Evolutionary conservation across 2,329 filamentous ascomycete genomes (phyloP).

Genomic region (Penicillium sclerotigenum): DNA sequence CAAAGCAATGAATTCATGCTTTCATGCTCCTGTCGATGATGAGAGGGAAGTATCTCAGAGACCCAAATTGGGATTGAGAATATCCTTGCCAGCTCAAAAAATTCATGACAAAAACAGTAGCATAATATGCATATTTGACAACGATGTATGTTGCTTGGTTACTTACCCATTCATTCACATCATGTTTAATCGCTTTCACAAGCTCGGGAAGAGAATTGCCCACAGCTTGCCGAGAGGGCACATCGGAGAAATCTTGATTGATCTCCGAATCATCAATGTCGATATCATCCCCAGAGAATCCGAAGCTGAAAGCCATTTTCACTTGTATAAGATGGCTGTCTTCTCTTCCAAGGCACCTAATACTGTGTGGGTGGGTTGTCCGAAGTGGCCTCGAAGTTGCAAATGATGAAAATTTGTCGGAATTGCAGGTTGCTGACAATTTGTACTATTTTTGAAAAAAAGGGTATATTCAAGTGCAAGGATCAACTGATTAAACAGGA

Average conservation of each 20-base stretch:
- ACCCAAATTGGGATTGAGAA: not conserved
- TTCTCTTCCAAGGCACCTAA: not conserved
- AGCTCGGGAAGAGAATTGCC: conserved; percentile 28
- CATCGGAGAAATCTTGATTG: conserved; percentile 19
- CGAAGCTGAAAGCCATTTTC: conserved; percentile 51
- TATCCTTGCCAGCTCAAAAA: not conserved
- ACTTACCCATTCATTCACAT: conserved; percentile 50
- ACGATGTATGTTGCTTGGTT: not conserved
- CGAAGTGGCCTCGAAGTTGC: not conserved
- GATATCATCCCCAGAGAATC: conserved; percentile 59
- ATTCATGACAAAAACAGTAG: not conserved
- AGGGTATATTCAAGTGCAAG: too few species aligned
- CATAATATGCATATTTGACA: not conserved
- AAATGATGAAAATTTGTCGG: not conserved
- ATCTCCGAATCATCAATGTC: conserved; percentile 44
- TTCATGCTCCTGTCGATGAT: not conserved
- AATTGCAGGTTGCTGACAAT: not conserved
- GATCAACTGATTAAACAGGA: not conserved
- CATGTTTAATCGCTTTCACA: conserved; percentile 42
- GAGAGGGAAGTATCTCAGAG: not conserved
- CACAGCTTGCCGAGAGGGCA: conserved; percentile 1
- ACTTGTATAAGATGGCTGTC: not conserved
- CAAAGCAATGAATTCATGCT: not conserved
- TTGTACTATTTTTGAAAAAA: not conserved
- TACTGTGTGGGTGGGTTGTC: not conserved